Evolutionary conservation across 495 filamentous ascomycete genomes (phyloP).

Genomic region (Aspergillus taichungensis): DNA sequence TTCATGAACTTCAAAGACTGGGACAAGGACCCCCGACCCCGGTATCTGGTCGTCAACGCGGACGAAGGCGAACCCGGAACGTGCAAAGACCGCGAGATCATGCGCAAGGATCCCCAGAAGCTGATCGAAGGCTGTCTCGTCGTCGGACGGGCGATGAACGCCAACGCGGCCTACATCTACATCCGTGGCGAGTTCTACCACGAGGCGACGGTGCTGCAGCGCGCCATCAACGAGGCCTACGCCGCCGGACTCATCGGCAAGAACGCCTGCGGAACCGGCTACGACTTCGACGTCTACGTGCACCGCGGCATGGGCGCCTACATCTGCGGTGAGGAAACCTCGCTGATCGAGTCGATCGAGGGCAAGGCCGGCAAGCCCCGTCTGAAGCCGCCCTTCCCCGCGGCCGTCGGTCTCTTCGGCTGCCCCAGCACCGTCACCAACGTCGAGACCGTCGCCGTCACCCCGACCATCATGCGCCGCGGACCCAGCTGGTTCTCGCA

Average conservation of each 20-base stretch:
- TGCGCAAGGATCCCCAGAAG: slow-evolving; percentile 99
- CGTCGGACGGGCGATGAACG: slow-evolving; percentile 95
- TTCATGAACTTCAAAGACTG: slow-evolving; percentile 99
- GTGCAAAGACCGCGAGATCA: slow-evolving; percentile 99
- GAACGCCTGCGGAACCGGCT: slow-evolving; percentile 93
- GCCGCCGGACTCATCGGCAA: slow-evolving; percentile 87
- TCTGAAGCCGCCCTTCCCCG: slow-evolving; percentile 96
- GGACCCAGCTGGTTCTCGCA: slow-evolving; percentile 85
- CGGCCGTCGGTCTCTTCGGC: slow-evolving; percentile 92
- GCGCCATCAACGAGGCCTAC: slow-evolving; percentile 96
- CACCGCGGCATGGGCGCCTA: slow-evolving; percentile 97
- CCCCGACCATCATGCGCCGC: slow-evolving; percentile 90
- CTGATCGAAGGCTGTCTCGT: slow-evolving; percentile 95
- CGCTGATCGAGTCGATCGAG: slow-evolving; percentile 93
- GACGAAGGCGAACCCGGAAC: slow-evolving; percentile 98
- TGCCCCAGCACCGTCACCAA: slow-evolving; percentile 97
- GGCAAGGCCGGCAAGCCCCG: slow-evolving; percentile 98
- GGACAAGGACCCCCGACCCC: slow-evolving; percentile 94
- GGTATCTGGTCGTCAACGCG: slow-evolving; percentile 95
- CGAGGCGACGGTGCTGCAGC: slow-evolving; percentile 88
- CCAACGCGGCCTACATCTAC: slow-evolving; percentile 97
- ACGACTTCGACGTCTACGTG: slow-evolving; percentile 95
- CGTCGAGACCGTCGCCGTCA: slow-evolving; percentile 92
- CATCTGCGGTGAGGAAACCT: slow-evolving; percentile 96
- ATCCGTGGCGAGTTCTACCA: slow-evolving; percentile 98